Conservation (phyloP, 1,139 yeast species). For the Sugiyamaella paludigena region DNA sequence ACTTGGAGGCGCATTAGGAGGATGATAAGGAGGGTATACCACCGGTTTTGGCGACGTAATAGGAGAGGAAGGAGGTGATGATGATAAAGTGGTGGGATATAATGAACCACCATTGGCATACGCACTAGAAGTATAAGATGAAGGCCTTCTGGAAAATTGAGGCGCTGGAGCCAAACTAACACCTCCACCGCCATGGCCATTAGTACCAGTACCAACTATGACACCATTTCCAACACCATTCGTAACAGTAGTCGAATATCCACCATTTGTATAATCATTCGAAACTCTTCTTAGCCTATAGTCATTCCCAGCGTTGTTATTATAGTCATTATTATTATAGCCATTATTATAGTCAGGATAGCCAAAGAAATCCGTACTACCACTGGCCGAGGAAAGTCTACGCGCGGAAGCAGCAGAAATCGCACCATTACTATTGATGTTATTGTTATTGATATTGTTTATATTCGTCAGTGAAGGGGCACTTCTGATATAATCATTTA, state of each 20-base stretch:
- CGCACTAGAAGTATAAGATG: neutral
- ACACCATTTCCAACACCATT: neutral
- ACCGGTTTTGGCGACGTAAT: constrained; percentile 17
- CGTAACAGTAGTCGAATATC: too few relatives aligned
- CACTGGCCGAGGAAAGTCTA: too few relatives aligned
- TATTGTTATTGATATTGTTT: neutral
- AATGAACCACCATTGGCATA: neutral
- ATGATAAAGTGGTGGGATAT: constrained; percentile 1
- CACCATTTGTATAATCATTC: too few relatives aligned
- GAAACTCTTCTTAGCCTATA: too few relatives aligned
- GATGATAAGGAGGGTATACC: constrained; percentile 8
- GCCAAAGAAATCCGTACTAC: too few relatives aligned
- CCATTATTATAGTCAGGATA: too few relatives aligned
- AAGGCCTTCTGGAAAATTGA: neutral
- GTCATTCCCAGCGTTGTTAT: too few relatives aligned
- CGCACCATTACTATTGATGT: neutral
- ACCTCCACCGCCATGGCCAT: neutral
- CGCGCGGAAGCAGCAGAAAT: too few relatives aligned
- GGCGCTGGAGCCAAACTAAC: constrained; percentile 2
- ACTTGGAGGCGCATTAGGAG: neutral
- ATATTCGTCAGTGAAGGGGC: constrained; percentile 16
- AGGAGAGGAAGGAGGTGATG: constrained; percentile 4
- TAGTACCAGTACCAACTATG: neutral
- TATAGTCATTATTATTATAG: too few relatives aligned
- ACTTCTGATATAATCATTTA: constrained; percentile 45